These are phyloP conservation scores for Cercospora sesami DNA, from an alignment of 2,329 filamentous ascomycete genomes.

Conservation along the genomic window DNA sequence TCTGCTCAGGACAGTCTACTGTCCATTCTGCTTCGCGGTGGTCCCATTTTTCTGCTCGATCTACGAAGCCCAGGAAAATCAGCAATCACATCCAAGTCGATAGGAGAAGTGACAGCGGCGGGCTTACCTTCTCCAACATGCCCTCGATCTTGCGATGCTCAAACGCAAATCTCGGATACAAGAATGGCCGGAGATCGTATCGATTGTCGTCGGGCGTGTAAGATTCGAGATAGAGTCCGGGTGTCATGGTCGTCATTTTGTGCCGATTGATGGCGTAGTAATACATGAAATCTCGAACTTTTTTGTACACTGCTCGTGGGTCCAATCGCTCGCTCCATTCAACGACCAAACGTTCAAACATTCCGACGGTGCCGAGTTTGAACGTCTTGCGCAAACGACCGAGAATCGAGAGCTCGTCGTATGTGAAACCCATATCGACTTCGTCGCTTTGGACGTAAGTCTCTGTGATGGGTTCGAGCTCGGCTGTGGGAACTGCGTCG, in stretches of 20 bases:
- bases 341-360: constrained; percentile 55
- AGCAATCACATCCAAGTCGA: not conserved
- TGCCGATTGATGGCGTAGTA: constrained; percentile 66
- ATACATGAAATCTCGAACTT: constrained; percentile 52
- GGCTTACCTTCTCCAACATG: constrained; percentile 41
- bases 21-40: not conserved
- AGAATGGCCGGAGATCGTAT: constrained; percentile 58
- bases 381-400: constrained; percentile 57
- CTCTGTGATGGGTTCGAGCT: constrained; percentile 63
- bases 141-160: constrained; percentile 53
- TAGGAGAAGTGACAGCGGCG: not conserved
- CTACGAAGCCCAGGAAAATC: not conserved
- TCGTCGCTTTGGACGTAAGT: constrained; percentile 62
- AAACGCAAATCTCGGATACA: constrained; percentile 53
- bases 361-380: constrained; percentile 57
- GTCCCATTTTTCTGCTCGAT: not conserved
- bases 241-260: constrained; percentile 63
- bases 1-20: not conserved
- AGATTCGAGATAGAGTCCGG: constrained; percentile 54
- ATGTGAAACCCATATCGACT: constrained; percentile 56
- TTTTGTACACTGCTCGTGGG: constrained; percentile 39
- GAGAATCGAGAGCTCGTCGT: constrained; percentile 56
- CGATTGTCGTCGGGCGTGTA: constrained; percentile 56
- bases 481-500: constrained; percentile 52
- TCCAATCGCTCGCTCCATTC: constrained; percentile 48